Evolutionary conservation across 805 yeast genomes (phyloP), one percentile per base, ranked within the genome.

Genomic region (Saccharomycopsis capsularis): DNA sequence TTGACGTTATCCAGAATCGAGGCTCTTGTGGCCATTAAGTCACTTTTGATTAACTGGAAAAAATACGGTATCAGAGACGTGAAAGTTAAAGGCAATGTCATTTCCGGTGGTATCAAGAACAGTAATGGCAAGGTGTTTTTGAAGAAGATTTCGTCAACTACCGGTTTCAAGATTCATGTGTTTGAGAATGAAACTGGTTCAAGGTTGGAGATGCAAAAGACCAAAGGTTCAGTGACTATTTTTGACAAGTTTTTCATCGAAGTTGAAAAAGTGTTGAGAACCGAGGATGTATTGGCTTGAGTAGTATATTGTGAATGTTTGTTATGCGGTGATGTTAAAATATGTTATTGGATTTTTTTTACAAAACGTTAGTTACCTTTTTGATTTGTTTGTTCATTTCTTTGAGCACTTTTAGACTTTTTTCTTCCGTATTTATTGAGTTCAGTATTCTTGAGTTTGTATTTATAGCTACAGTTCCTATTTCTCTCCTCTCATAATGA

Each of bases 21-120:
- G 25, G 19, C 53, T 5, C 16, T 52, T 6, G 39, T 49, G 15
- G 55, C 53, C 15, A 52, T 52, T 37, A 49, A 50, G 29, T 43
- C 55, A 2, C 24, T 52, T 11, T 41, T 52, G 13, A 15, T 34
- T 7, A 52, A 52, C 55, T 64, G 68, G 68, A 52, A 53, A 37
- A 57, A 59, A 43, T 64, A 63, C 46, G 65, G 64, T 9, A 52
- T 63, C 22, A 51, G 57, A 32, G 60, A 60, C 44, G 46, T 52
- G 16, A 42, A 47, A 9, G 42, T 50, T 4, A 45, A 40, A 36
- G 43, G 46, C 24, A 52, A 49, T 32, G 51, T 52, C 19, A 44
- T 52, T 24, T 40, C 53, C 22, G 52, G 50, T 3, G 45, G 44
- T 3, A 46, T 52, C 11, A 52, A 47, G 24, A 49, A 52, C 27